These are phyloP conservation scores for Salvia splendens DNA, from an alignment of 257 asterid species.

Conservation along the genomic window DNA sequence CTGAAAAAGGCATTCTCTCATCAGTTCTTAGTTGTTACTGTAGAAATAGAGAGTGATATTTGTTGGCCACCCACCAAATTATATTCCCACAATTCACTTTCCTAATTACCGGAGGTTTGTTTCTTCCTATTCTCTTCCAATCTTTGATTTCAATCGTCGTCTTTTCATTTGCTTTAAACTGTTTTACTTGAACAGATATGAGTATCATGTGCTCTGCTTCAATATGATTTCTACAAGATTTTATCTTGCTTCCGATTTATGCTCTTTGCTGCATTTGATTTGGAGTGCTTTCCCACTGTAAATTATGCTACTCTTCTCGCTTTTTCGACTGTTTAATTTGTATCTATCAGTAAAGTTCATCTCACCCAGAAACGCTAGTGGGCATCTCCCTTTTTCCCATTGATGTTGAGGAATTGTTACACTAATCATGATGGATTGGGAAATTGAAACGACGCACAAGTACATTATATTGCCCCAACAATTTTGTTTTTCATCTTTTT, in stretches of 20 bases:
- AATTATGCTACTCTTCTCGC: slow-evolving; percentile 28
- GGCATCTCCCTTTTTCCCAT: slow-evolving; percentile 12
- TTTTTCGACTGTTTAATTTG: neutral
- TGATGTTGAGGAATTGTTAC: neutral
- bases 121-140: slow-evolving; percentile 17
- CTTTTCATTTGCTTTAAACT: neutral
- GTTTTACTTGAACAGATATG: neutral
- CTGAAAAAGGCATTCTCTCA: neutral
- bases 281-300: neutral
- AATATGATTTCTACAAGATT: slow-evolving; percentile 3
- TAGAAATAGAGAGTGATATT: slow-evolving; percentile 22
- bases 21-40: slow-evolving; percentile 21
- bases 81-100: slow-evolving; percentile 31
- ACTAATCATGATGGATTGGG: slow-evolving; percentile 12
- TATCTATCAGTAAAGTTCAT: slow-evolving; percentile 2
- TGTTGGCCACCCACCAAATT: slow-evolving; percentile 31
- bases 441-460: neutral
- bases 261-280: slow-evolving; percentile 9
- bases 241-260: slow-evolving; percentile 23
- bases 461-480: slow-evolving; percentile 1
- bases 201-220: neutral
- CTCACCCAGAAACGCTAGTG: slow-evolving; percentile 2
- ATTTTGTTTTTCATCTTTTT: neutral
- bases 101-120: slow-evolving; percentile 34
- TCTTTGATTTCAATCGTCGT: neutral